Conservation (phyloP, 257 asterid species). For the Solanum sejunctum region DNA sequence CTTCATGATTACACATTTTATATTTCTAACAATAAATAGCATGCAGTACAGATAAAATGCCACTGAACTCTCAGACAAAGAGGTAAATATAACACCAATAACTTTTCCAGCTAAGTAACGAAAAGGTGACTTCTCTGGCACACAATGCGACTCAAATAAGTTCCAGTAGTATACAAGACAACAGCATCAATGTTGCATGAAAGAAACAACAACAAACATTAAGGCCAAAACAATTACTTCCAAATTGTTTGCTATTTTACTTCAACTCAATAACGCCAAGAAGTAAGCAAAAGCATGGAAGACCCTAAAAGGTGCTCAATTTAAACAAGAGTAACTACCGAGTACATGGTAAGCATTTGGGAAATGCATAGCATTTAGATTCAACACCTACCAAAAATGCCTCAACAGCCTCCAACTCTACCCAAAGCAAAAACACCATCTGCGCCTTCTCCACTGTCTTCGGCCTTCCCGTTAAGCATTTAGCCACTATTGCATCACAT, state of each 20-base stretch:
- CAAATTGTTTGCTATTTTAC: neutral
- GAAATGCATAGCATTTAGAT: neutral
- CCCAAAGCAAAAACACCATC: constrained; percentile 73
- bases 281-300: neutral
- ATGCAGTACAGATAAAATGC: neutral
- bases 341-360: neutral
- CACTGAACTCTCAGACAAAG: neutral
- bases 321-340: neutral
- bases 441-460: constrained; percentile 98
- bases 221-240: neutral
- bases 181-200: neutral
- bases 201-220: neutral
- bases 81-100: neutral
- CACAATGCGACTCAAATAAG: neutral
- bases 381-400: constrained; percentile 65
- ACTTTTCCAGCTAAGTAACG: neutral
- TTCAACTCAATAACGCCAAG: neutral
- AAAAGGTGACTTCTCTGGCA: neutral
- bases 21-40: neutral
- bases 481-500: constrained; percentile 87
- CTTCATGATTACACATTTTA: neutral
- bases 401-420: constrained; percentile 95
- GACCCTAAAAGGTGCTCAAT: neutral
- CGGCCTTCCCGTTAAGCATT: constrained; percentile 93
- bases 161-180: neutral